Conservation (phyloP, 495 filamentous ascomycete species). For the Trichoderma asperelloides region DNA sequence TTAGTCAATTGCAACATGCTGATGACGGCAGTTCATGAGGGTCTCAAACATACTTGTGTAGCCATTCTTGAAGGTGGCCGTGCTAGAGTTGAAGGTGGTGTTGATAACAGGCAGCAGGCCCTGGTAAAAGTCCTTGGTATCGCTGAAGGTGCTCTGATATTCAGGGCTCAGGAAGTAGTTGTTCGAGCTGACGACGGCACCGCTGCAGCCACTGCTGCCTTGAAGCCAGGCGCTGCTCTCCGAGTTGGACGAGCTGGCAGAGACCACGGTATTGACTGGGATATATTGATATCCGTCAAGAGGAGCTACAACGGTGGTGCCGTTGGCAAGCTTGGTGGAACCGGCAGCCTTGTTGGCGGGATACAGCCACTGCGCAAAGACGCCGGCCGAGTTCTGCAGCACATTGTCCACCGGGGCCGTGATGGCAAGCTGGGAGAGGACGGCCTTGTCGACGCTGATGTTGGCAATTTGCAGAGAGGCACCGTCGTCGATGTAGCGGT, state of each 20-base stretch:
- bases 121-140: constrained; percentile 57
- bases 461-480: constrained; percentile 28
- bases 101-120: constrained; percentile 53
- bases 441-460: constrained; percentile 43
- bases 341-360: constrained; percentile 51
- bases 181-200: constrained; percentile 58
- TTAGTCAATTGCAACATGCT: neutral
- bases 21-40: neutral
- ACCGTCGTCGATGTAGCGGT: constrained; percentile 44
- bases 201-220: constrained; percentile 50
- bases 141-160: constrained; percentile 40
- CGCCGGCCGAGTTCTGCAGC: constrained; percentile 59
- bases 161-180: constrained; percentile 57
- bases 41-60: constrained; percentile 44
- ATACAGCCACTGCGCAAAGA: constrained; percentile 76
- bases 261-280: constrained; percentile 43
- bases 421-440: constrained; percentile 53
- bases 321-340: constrained; percentile 50
- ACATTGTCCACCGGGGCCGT: constrained; percentile 54
- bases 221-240: constrained; percentile 54
- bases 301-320: constrained; percentile 46
- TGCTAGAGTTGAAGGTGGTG: constrained; percentile 39
- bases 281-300: constrained; percentile 69
- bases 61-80: constrained; percentile 60
- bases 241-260: constrained; percentile 43